These are phyloP conservation scores for Metarhizium robertsii DNA, from an alignment of 2,329 filamentous ascomycete genomes.

Conservation along the genomic window DNA sequence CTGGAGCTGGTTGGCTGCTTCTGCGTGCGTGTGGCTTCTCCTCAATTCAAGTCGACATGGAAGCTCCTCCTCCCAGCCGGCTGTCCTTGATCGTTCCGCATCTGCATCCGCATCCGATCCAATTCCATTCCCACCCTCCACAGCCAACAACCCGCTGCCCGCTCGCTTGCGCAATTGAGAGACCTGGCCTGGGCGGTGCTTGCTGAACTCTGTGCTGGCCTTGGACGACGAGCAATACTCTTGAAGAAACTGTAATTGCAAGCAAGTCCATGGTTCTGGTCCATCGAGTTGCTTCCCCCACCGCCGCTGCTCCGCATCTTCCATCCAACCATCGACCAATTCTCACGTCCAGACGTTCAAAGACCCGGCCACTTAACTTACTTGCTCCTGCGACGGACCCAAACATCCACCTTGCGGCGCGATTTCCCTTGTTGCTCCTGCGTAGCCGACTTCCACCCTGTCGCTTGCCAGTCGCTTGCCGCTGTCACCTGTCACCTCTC, in stretches of 20 bases:
- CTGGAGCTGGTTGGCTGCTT: not conserved
- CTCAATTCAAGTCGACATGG: not conserved
- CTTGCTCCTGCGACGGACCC: not conserved
- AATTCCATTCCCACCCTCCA: not conserved
- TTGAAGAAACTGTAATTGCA: not conserved
- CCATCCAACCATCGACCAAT: not conserved
- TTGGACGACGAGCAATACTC: not conserved
- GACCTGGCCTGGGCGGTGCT: not conserved
- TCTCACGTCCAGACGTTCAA: not conserved
- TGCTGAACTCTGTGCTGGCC: not conserved
- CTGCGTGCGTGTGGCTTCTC: not conserved
- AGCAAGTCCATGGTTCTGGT: not conserved
- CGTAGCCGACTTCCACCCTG: not conserved
- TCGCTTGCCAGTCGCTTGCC: not conserved
- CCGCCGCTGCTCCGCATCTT: not conserved
- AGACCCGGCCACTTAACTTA: not conserved
- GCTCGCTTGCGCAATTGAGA: not conserved
- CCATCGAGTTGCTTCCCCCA: not conserved
- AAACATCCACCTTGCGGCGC: conserved; percentile 1
- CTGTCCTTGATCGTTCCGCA: not conserved
- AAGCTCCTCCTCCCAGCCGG: not conserved
- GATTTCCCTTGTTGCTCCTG: conserved; percentile 2
- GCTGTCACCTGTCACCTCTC: not conserved
- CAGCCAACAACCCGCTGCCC: not conserved
- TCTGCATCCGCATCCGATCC: conserved; percentile 5